phyloP scores from a whole-genome alignment of 1,284 basidiomycete genomes.

The Marasmius oreades region DNA sequence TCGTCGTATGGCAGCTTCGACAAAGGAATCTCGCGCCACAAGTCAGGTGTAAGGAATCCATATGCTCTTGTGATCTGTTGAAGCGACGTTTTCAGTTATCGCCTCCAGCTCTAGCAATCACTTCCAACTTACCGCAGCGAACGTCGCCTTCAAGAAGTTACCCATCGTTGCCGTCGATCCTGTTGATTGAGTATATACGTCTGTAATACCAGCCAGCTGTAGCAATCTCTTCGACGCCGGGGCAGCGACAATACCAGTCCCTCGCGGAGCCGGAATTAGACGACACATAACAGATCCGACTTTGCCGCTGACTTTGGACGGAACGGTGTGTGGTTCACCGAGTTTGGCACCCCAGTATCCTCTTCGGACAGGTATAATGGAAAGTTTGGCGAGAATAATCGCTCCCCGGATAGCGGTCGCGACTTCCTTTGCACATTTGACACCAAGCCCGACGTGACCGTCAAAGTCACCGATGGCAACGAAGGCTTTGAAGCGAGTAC shows the following conservation, averaged over 20 bases:
- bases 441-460: constrained; percentile 98
- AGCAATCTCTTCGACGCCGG: constrained; percentile 95
- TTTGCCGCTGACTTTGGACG: constrained; percentile 98
- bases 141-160: constrained; percentile 99
- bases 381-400: constrained; percentile 95
- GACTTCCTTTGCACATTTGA: constrained; percentile 99
- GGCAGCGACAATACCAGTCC: constrained; percentile 99
- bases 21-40: constrained; percentile 94
- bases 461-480: constrained; percentile 99
- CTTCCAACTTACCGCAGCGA: constrained; percentile 73
- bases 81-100: constrained; percentile 7
- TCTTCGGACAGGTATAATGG: constrained; percentile 93
- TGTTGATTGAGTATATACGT: constrained; percentile 94
- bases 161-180: constrained; percentile 99
- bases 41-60: constrained; percentile 94
- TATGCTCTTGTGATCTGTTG: constrained; percentile 94
- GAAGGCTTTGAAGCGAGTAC: constrained; percentile 99
- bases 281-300: constrained; percentile 99
- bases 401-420: constrained; percentile 99
- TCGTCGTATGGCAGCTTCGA: constrained; percentile 92
- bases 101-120: not conserved
- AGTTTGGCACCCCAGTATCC: constrained; percentile 99
- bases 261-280: constrained; percentile 96
- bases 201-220: constrained; percentile 97
- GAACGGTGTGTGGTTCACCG: constrained; percentile 98